phyloP scores from a whole-genome alignment of 768 basidiomycete species.

The Chalciporus pseudorubinellus region DNA sequence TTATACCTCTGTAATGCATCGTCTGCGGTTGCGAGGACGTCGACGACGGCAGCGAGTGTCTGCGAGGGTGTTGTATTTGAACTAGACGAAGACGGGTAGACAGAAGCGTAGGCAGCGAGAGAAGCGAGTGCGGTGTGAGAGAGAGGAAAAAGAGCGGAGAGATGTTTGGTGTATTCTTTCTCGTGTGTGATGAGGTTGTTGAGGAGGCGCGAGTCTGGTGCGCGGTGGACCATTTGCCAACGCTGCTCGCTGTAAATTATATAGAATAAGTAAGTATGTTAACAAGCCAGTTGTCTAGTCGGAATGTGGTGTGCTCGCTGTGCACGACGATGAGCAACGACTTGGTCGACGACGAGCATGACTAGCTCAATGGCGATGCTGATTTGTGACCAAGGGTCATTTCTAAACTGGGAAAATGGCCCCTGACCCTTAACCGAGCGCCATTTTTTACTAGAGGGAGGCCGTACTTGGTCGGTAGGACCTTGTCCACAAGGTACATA shows the following conservation, averaged over 20 bases:
- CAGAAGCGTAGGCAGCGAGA: conserved; percentile 70
- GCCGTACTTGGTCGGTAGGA: too few species aligned
- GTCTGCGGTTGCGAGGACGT: conserved; percentile 60
- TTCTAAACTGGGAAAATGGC: too few species aligned
- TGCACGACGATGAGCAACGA: background rate
- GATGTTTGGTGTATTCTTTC: conserved; percentile 66
- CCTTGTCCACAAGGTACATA: too few species aligned
- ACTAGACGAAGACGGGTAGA: conserved; percentile 50
- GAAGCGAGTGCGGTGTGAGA: conserved; percentile 62
- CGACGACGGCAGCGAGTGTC: conserved; percentile 43
- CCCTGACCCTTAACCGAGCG: too few species aligned
- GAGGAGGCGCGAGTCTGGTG: conserved; percentile 72
- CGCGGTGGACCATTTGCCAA: conserved; percentile 60
- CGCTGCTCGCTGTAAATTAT: background rate
- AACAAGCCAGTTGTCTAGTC: background rate
- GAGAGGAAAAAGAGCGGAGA: conserved; percentile 53
- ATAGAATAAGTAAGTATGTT: background rate
- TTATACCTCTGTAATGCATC: conserved; percentile 66
- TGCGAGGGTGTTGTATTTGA: conserved; percentile 10
- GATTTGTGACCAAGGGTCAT: too few species aligned
- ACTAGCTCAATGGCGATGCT: too few species aligned
- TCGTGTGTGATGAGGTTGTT: conserved; percentile 65
- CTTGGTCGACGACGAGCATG: background rate
- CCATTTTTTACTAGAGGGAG: too few species aligned
- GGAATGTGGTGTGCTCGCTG: background rate